Evolutionary conservation across 2,329 filamentous ascomycete species (phyloP).

Genomic region (Microdochium trichocladiopsis): DNA sequence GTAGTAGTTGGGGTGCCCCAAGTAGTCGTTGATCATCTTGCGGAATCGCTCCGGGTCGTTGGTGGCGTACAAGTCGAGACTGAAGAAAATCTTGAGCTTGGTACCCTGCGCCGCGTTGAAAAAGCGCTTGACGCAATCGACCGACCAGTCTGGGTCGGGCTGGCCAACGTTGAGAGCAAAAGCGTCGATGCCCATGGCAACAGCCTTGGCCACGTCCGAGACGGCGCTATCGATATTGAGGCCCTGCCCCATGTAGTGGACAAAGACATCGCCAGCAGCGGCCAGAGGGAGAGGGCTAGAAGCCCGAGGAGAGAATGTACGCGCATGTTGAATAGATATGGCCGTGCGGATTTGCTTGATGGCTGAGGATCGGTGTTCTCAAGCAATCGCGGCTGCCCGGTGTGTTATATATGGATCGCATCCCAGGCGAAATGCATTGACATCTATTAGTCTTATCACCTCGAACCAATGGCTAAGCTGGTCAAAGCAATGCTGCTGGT

Average conservation of each 20-base stretch:
- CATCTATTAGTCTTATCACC: not conserved
- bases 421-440: not conserved
- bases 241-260: conserved; percentile 18
- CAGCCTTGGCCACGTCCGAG: conserved; percentile 21
- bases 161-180: conserved; percentile 26
- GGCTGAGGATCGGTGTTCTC: not conserved
- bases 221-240: conserved; percentile 13
- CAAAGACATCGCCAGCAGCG: conserved; percentile 10
- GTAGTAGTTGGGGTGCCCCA: conserved; percentile 18
- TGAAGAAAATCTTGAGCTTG: conserved; percentile 27
- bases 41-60: conserved; percentile 14
- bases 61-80: conserved; percentile 22
- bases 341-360: not conserved
- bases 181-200: conserved; percentile 19
- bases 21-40: conserved; percentile 14
- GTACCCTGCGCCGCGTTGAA: conserved; percentile 19
- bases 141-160: conserved; percentile 15
- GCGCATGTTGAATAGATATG: not conserved
- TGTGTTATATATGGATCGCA: too few relatives aligned
- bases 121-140: conserved; percentile 16
- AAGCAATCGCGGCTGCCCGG: not conserved
- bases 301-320: too few relatives aligned
- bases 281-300: too few relatives aligned
- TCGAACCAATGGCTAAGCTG: not conserved
- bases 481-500: too few relatives aligned